A percentile compares a stretch with the other conserved stretches of the same genome.
These are phyloP conservation scores for Solanum dulcamara DNA, from an alignment of 257 asterid genomes.

Conservation along the genomic window DNA sequence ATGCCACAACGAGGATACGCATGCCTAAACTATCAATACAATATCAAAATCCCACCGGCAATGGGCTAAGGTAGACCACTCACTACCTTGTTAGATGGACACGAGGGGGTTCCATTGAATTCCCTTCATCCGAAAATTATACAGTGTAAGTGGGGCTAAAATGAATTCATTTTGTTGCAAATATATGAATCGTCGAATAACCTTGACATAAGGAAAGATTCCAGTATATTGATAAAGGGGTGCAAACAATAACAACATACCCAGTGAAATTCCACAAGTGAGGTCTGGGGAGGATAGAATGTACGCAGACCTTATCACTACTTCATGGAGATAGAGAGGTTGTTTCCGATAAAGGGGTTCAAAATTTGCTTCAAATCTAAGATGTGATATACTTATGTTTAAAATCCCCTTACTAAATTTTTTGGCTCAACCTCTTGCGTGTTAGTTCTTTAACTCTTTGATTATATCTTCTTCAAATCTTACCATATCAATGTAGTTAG, in stretches of 20 bases:
- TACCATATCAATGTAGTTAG: conserved; percentile 12
- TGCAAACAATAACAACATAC: too few relatives aligned
- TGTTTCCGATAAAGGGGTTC: too few relatives aligned
- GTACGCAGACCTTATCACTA: too few relatives aligned
- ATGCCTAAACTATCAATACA: neutral
- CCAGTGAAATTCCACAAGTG: too few relatives aligned
- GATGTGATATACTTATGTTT: neutral
- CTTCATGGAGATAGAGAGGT: too few relatives aligned
- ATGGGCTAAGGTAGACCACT: neutral
- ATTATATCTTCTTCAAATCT: neutral
- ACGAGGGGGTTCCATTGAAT: neutral
- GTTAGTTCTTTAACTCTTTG: neutral
- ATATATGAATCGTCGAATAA: neutral
- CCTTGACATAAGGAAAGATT: neutral
- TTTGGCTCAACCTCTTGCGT: neutral
- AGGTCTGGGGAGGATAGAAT: too few relatives aligned
- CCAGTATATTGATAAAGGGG: neutral
- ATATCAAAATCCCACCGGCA: neutral
- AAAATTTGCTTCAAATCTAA: neutral
- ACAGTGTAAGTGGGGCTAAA: neutral
- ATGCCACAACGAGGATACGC: neutral
- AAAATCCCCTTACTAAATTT: neutral
- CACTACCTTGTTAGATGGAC: neutral
- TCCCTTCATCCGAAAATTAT: neutral
- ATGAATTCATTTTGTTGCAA: neutral